Conservation (phyloP, 2,329 filamentous ascomycete genomes). For the Penicillium brasilianum region DNA sequence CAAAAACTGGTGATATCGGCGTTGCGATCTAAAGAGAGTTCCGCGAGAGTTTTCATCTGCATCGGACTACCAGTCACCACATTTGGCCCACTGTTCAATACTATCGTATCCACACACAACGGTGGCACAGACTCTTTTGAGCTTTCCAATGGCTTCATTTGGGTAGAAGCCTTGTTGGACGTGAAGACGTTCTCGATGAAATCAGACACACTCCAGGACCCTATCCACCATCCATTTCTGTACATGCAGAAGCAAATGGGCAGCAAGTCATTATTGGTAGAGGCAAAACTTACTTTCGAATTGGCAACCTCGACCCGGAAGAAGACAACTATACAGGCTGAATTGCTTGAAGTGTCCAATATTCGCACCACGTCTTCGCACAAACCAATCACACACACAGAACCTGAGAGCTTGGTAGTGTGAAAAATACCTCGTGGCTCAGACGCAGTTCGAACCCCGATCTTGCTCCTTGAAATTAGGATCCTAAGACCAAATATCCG, state of each 20-base stretch:
- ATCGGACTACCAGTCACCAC: background rate
- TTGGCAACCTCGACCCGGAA: background rate
- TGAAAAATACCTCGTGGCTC: conserved; percentile 2
- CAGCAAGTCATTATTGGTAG: background rate
- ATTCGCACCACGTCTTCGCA: conserved; percentile 3
- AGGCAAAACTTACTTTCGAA: conserved; percentile 1
- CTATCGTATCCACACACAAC: background rate
- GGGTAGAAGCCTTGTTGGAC: background rate
- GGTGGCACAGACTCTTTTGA: background rate
- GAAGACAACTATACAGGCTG: background rate
- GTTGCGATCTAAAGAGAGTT: background rate
- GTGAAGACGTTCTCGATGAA: background rate
- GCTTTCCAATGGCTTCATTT: background rate
- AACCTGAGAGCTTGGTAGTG: background rate
- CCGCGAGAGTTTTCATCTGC: background rate
- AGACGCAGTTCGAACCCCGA: background rate
- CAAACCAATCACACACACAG: conserved; percentile 1
- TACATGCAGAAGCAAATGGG: conserved; percentile 2
- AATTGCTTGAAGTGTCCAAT: conserved; percentile 2
- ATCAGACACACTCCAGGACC: background rate
- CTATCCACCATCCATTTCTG: conserved; percentile 1
- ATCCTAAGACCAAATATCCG: background rate
- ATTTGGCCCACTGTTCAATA: background rate
- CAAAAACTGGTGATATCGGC: background rate
- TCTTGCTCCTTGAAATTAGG: background rate